Evolutionary conservation across 257 asterid species (phyloP), one percentile per base, ranked within the genome.

Genomic region (Ballota nigra): DNA sequence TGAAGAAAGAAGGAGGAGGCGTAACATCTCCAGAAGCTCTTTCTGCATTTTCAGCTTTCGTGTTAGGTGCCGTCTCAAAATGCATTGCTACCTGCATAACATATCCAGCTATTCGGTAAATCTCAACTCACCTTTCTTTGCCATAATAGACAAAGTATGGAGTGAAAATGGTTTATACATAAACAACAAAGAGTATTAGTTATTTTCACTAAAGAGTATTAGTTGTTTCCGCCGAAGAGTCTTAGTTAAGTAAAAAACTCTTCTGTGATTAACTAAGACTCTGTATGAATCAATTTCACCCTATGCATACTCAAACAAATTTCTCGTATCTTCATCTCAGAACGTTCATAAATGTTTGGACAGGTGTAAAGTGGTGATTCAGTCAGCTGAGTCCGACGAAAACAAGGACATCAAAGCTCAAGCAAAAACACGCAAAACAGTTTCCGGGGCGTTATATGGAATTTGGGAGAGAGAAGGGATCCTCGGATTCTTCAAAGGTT

Each of bases 331-430:
- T 23, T 5, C 49, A 7, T 63, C 8, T 55, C 59, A 45, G 47
- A 22, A 26, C 16, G 5, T 36, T n/a, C 40, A 2, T n/a, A 34
- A n/a, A 62, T 19, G 29, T 29, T 13, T 57, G 77, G 26, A 49
- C 73, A 92, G 96, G 88, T 92, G 97, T 78, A 92, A 92, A 83
- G 98, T 92, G 82, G 80, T 88, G 84, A 89, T 92, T 68, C 98
- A 92, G 68, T 72, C 97, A 34, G 92, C 92, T 40, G 92, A 88
- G 53, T 77, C 86, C 6, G 88, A 88, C n/a, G 90, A 82, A 33
- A 79, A 82, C 6, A 62, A 47, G 6, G 67, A 75, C 10, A 79
- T 71, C 5, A 68, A 71, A 72, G 79, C 75, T 40, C 76, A 53
- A 49, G 33, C 18, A 8, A 81, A 75, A 43, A 38, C 89, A 70